These are phyloP conservation scores for Cladophialophora chaetospira DNA, from an alignment of 2,329 filamentous ascomycete species.

Conservation along the genomic window DNA sequence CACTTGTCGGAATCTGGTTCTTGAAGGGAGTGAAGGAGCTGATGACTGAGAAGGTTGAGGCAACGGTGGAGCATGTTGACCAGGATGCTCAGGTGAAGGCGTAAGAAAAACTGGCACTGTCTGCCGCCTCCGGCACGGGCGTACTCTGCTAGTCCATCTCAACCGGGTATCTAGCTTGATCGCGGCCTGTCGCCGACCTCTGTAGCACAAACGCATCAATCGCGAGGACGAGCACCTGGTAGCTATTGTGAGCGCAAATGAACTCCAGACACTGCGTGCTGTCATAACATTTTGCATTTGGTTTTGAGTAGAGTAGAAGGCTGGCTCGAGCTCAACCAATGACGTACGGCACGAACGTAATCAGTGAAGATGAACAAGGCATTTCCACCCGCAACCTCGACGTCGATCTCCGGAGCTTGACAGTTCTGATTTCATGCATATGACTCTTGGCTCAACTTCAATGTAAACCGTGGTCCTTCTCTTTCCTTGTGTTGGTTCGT, in stretches of 20 bases:
- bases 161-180: too few species aligned
- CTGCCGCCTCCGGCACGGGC: too few species aligned
- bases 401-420: background rate
- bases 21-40: conserved; percentile 54
- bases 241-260: too few species aligned
- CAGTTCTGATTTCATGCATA: background rate
- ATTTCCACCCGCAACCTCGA: background rate
- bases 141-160: too few species aligned
- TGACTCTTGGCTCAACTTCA: too few species aligned
- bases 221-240: too few species aligned
- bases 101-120: background rate
- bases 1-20: conserved; percentile 47
- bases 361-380: background rate
- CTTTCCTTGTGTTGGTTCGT: background rate
- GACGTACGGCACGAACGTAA: conserved; percentile 9
- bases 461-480: too few species aligned
- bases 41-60: conserved; percentile 59
- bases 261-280: too few species aligned
- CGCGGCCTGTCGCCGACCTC: too few species aligned
- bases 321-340: background rate
- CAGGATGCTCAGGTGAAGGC: conserved; percentile 20
- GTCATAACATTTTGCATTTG: too few species aligned
- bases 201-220: too few species aligned
- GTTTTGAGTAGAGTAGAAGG: too few species aligned
- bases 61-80: conserved; percentile 48